Evolutionary conservation across 2,329 filamentous ascomycete species (phyloP).

Genomic region (Alternaria ethzedia): DNA sequence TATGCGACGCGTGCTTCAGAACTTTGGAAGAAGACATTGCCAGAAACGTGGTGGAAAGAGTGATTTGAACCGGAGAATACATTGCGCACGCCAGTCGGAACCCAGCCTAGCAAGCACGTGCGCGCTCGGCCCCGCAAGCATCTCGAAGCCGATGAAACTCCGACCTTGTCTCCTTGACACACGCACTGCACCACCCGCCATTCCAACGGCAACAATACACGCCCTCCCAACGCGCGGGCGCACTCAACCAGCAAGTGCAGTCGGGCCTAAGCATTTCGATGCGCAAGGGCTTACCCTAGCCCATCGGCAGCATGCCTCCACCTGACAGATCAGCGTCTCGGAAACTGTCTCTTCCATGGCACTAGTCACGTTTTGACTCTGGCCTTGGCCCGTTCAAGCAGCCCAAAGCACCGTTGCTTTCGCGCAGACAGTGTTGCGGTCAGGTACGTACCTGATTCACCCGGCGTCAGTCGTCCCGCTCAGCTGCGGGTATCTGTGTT

Average conservation of each 20-base stretch:
- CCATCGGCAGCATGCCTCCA: neutral
- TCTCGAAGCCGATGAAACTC: slow-evolving; percentile 32
- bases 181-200: slow-evolving; percentile 23
- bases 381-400: neutral
- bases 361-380: slow-evolving; percentile 18
- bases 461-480: slow-evolving; percentile 11
- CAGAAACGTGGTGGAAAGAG: neutral
- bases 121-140: slow-evolving; percentile 4
- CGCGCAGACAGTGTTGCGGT: slow-evolving; percentile 7
- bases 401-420: slow-evolving; percentile 5
- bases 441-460: slow-evolving; percentile 12
- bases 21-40: neutral
- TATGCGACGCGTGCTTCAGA: neutral
- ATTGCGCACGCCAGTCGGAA: neutral
- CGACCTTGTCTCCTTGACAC: slow-evolving; percentile 24
- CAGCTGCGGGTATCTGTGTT: slow-evolving; percentile 16
- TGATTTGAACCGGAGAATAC: neutral
- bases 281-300: slow-evolving; percentile 14
- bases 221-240: slow-evolving; percentile 11
- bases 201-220: slow-evolving; percentile 37
- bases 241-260: slow-evolving; percentile 6
- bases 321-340: slow-evolving; percentile 20
- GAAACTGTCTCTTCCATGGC: slow-evolving; percentile 20
- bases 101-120: slow-evolving; percentile 13
- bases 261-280: slow-evolving; percentile 22